phyloP scores from a whole-genome alignment of 2,329 filamentous ascomycete species.

The Didymosphaeria variabile region DNA sequence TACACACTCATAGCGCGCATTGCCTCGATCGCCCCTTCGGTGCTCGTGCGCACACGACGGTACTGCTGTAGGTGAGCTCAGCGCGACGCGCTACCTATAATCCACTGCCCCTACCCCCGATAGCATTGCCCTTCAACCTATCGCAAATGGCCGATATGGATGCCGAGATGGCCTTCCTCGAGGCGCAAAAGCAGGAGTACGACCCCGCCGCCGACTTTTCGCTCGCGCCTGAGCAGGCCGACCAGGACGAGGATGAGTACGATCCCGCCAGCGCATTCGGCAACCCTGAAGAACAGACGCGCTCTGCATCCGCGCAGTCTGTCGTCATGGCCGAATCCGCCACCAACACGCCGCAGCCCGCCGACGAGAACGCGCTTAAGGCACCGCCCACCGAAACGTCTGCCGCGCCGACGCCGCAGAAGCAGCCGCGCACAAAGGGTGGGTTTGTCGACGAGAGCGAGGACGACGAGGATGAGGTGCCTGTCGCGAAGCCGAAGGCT shows the following conservation, averaged over 20 bases:
- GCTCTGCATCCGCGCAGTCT: constrained; percentile 35
- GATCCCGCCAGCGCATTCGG: constrained; percentile 45
- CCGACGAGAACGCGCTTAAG: constrained; percentile 34
- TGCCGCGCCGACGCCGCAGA: constrained; percentile 42
- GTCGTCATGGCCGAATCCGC: constrained; percentile 40
- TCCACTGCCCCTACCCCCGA: constrained; percentile 23
- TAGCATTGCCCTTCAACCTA: constrained; percentile 14
- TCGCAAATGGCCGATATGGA: constrained; percentile 52
- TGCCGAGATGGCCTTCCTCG: constrained; percentile 62
- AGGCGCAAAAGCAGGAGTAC: constrained; percentile 56
- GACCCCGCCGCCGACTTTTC: constrained; percentile 51
- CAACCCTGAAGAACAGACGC: constrained; percentile 23
- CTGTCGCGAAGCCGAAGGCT: constrained; percentile 58
- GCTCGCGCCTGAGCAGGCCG: constrained; percentile 54
- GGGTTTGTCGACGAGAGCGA: constrained; percentile 72
- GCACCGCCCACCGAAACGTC: constrained; percentile 36
- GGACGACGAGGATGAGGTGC: constrained; percentile 63
- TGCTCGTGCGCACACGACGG: constrained; percentile 11
- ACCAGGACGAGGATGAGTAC: constrained; percentile 52
- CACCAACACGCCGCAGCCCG: constrained; percentile 36
- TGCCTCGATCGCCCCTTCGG: not conserved
- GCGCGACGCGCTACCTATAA: constrained; percentile 17
- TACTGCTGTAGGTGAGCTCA: constrained; percentile 7
- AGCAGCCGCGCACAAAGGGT: constrained; percentile 64
- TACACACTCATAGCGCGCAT: not conserved